phyloP scores from a whole-genome alignment of 768 basidiomycete genomes.

The Leucosporidium yakuticum region DNA sequence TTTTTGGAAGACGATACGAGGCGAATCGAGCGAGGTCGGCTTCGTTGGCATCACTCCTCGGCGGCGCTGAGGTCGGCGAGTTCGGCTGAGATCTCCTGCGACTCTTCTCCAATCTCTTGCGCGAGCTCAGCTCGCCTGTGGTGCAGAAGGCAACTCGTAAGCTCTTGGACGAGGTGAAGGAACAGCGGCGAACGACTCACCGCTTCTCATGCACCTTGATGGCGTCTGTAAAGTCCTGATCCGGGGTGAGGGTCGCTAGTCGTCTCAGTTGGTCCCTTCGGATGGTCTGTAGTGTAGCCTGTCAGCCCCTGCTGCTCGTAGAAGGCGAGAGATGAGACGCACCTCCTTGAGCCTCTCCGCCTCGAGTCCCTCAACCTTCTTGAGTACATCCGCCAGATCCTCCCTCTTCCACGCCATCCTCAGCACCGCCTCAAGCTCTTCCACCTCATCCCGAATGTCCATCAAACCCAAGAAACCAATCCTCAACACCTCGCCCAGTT shows the following conservation, averaged over 20 bases:
- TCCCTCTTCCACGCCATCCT: neutral
- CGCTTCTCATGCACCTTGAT: conserved; percentile 14
- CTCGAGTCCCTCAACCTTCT: conserved; percentile 19
- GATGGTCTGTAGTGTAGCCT: conserved; percentile 14
- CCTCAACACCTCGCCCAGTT: conserved; percentile 21
- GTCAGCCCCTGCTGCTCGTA: neutral
- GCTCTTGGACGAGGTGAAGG: no score
- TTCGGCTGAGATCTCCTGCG: conserved; percentile 24
- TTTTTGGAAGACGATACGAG: no score
- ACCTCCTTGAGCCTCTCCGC: conserved; percentile 20
- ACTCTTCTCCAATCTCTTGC: conserved; percentile 13
- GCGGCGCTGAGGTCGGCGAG: conserved; percentile 17
- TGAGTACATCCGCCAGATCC: conserved; percentile 4
- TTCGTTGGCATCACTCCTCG: neutral
- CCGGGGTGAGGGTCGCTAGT: neutral
- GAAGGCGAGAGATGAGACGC: neutral
- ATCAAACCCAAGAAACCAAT: conserved; percentile 24
- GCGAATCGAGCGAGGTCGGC: no score
- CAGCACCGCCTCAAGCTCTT: neutral
- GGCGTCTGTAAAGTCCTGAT: neutral
- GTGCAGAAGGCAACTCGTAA: no score
- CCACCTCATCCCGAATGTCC: conserved; percentile 20
- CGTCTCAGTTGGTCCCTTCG: conserved; percentile 26
- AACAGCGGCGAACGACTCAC: conserved; percentile 1
- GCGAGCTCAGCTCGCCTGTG: conserved; percentile 14